Evolutionary conservation across 1,139 yeast species (phyloP), one percentile per base, ranked within the genome.

Genomic region (Hemisphaericaspora lyxosophila): DNA sequence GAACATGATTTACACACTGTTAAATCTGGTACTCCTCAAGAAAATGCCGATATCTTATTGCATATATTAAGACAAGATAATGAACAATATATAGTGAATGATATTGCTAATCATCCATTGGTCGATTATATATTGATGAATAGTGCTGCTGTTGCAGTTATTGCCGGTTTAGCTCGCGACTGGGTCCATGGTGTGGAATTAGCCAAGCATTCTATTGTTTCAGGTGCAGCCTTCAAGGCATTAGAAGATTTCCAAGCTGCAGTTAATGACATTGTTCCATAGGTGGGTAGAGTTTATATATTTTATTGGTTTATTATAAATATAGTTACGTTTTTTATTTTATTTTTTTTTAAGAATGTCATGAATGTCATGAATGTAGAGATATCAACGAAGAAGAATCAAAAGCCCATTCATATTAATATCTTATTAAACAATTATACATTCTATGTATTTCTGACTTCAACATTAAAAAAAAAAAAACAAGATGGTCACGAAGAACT

Each of bases 91-190:
- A 54, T 56, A 34, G 50, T 70, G 17, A 51, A 61, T 4, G 48
- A 42, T 2, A 44, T 42, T 4, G 54, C 55, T 26, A 67, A 67
- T 45, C 73, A 75, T 43, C 88, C 98, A 1, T 62, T 90, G 15
- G 80, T 84, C 38, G 96, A 92, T 62, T 92, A 89, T 62, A 92
- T 92, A 15, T 61, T 90, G 43, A 64, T 92, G 74, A 92, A 92
- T 59, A 73, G 94, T 28, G 92, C 92, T 4, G 95, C 96, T 0
- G 65, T 92, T 43, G 92, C 94, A 1, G 86, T 84, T 27, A 79
- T 89, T 15, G 75, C 85, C 13, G 95, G 95, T 2, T 56, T 70
- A 3, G 80, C 89, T 2, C 59, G 60, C 14, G 66, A 75, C 48
- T 90, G 94, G 90, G 74, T 70, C 43, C 75, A 79, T 13, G 98